Conservation (phyloP, 2,329 filamentous ascomycete genomes). For the Colletotrichum sp. region DNA sequence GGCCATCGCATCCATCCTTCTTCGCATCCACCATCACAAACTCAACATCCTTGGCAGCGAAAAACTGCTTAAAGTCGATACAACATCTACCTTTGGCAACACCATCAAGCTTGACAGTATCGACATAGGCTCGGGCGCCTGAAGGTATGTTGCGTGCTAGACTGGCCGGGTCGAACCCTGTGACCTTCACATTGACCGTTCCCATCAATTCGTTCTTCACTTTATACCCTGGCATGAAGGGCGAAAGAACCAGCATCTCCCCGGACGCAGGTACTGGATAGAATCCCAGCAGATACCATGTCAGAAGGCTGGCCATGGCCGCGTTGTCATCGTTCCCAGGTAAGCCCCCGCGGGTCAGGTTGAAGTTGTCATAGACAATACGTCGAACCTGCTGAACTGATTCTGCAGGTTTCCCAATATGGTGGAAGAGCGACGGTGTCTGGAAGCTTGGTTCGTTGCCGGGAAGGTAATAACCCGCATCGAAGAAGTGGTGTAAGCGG, state of each 20-base stretch:
- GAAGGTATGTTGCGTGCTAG: background rate
- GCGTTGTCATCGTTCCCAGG: background rate
- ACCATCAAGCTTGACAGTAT: background rate
- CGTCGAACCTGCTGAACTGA: background rate
- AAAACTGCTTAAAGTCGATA: background rate
- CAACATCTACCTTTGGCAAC: background rate
- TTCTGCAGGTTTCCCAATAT: background rate
- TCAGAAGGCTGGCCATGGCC: background rate
- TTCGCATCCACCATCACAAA: background rate
- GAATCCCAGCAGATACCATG: background rate
- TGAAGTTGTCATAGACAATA: background rate
- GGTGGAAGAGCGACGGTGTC: background rate
- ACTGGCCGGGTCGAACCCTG: background rate
- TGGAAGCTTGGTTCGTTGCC: slow-evolving; percentile 6
- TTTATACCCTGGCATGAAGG: background rate
- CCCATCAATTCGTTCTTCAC: background rate
- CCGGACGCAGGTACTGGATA: background rate
- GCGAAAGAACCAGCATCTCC: background rate
- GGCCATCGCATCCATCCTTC: background rate
- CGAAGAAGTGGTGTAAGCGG: background rate
- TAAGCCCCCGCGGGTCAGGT: background rate
- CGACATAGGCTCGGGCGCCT: background rate
- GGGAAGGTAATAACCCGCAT: background rate
- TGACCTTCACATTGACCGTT: background rate
- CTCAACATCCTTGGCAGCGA: background rate